Base-by-base conservation (phyloP, 805 yeast species). In the Blastobotrys robertii region DNA sequence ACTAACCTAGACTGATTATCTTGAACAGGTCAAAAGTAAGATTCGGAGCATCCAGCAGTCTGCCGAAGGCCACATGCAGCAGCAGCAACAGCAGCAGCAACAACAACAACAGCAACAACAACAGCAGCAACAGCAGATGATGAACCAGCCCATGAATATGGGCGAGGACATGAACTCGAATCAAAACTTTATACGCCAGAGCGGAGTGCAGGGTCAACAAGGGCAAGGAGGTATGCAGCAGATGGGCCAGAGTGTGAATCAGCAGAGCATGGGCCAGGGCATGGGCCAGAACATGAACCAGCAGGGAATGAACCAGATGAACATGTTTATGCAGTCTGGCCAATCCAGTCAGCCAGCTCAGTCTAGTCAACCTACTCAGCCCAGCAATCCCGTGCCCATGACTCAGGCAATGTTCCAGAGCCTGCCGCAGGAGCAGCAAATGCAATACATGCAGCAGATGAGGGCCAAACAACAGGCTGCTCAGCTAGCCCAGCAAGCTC, bases 181-280 rank as follows among this genome's bases (percentile, higher is more conserved):
- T 51, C 34, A 37, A 32, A 8, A 39, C 44, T 8, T 45, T 50
- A 30, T 46, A 41, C 31, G 37, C 13, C 51, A 47, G 32, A 38
- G 40, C 36, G 32, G 56, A 46, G 33, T 52, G 45, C 57, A 51
- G 15, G 53, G 46, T 10, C 57, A 53, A 22, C 56, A 53, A 36
- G 58, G 51, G 31, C 45, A 48, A 28, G 60, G 50, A 22, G 59
- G 53, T 30, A 60, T 50, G 42, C 55, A 56, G 16, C 55, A 52
- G 36, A 49, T 50, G 33, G 51, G 51, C 33, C 62, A 34, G 49
- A 55, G 30, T 43, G 46, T 45, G 28, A 37, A 33, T 13, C 55
- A 49, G 38, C 14, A 34, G 13, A 14, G 29, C 16, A 34, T 14
- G 15, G 28, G 44, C 8, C 53, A 49, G 30, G 47, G 46, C 25